A percentile compares a stretch with the other conserved stretches of the same genome.
These are phyloP conservation scores for Fraxinus paxiana DNA, from an alignment of 305 asterid species.

Conservation along the genomic window DNA sequence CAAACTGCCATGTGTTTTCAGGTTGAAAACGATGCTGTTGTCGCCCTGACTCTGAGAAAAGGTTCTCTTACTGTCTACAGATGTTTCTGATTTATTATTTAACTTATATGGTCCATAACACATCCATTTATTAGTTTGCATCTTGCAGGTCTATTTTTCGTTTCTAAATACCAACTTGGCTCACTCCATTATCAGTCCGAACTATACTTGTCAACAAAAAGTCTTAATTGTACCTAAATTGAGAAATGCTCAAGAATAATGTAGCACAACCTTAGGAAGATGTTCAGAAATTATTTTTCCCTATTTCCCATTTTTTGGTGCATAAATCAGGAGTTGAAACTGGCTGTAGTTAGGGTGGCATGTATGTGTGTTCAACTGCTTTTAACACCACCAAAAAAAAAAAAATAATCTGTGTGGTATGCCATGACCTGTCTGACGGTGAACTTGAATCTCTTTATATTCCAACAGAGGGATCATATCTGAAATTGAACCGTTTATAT, in stretches of 20 bases:
- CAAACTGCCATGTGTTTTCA: conserved; percentile 29
- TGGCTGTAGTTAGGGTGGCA: neutral
- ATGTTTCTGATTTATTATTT: neutral
- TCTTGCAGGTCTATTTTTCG: neutral
- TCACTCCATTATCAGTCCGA: neutral
- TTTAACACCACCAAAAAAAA: neutral
- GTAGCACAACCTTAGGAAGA: neutral
- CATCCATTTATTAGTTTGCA: neutral
- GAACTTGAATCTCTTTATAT: neutral
- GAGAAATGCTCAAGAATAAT: neutral
- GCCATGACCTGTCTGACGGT: neutral
- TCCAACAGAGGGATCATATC: neutral
- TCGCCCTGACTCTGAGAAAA: conserved; percentile 86
- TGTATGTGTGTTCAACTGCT: neutral
- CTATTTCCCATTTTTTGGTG: neutral
- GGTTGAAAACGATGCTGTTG: conserved; percentile 85
- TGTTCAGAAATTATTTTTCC: neutral
- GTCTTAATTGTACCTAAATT: neutral
- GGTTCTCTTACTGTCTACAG: conserved; percentile 41
- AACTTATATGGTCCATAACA: neutral
- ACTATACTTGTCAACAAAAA: neutral
- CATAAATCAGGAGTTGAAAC: neutral
- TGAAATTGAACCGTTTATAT: neutral
- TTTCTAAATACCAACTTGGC: conserved; percentile 4
- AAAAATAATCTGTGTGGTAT: neutral